phyloP scores from a whole-genome alignment of 192 early-diverging fungal genomes.

The Rhizophlyctis rosea region DNA sequence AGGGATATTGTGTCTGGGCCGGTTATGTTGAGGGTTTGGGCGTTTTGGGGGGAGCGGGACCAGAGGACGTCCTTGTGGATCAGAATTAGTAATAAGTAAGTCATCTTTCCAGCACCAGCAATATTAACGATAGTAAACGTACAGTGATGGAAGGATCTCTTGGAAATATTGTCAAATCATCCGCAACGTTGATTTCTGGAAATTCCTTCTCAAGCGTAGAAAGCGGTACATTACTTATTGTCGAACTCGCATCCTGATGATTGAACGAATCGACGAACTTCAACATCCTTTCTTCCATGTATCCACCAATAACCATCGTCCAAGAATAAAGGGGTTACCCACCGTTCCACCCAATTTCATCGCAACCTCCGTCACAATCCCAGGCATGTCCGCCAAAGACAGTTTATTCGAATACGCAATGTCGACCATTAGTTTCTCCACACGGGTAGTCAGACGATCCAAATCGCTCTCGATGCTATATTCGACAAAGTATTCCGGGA shows the following conservation, averaged over 20 bases:
- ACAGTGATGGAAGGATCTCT: too few species aligned
- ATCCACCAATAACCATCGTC: too few species aligned
- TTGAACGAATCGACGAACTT: background rate
- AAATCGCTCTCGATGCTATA: constrained; percentile 43
- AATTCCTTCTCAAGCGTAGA: constrained; percentile 10
- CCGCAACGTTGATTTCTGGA: constrained; percentile 22
- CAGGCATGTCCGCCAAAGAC: constrained; percentile 49
- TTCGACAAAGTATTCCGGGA: constrained; percentile 52
- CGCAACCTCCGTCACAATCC: constrained; percentile 39
- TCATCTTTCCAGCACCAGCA: too few species aligned
- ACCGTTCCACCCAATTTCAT: constrained; percentile 1
- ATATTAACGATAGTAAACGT: too few species aligned
- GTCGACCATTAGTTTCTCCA: constrained; percentile 46
- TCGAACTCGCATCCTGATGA: background rate
- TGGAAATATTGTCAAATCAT: constrained; percentile 7
- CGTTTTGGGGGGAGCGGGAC: constrained; percentile 14
- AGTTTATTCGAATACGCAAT: constrained; percentile 50
- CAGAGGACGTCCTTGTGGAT: constrained; percentile 25
- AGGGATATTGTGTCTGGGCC: constrained; percentile 7
- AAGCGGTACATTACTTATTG: constrained; percentile 6
- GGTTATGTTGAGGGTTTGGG: constrained; percentile 24
- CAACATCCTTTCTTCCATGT: too few species aligned
- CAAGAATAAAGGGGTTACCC: background rate
- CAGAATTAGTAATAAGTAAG: too few species aligned
- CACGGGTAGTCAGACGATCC: constrained; percentile 30